Percentiles rank a stretch among this genome's conserved stretches.
phyloP scores from a whole-genome alignment of 148 eudicot species.

The Vaccinium vitisidaea region DNA sequence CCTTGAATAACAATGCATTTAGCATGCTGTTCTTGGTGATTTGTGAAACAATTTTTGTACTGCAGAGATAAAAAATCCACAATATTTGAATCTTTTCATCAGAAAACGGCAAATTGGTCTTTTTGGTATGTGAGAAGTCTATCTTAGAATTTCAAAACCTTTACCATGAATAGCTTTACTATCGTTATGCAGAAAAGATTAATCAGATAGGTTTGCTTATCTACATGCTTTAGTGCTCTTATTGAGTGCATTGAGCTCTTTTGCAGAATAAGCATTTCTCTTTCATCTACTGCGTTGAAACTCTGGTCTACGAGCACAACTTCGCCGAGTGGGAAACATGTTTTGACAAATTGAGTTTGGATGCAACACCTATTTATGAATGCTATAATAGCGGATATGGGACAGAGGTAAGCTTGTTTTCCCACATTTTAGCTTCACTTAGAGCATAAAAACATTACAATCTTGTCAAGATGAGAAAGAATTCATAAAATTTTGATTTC shows the following conservation, averaged over 20 bases:
- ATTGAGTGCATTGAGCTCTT: conserved; percentile 6
- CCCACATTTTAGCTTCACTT: not conserved
- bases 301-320: conserved; percentile 36
- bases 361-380: conserved; percentile 40
- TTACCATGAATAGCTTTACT: not conserved
- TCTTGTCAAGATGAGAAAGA: not conserved
- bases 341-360: conserved; percentile 46
- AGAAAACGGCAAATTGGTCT: not conserved
- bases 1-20: not conserved
- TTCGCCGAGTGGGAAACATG: conserved; percentile 66
- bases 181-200: not conserved
- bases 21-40: conserved; percentile 4
- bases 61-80: not conserved
- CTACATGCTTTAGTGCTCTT: too few species aligned
- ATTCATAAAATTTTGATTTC: not conserved
- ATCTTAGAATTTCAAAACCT: not conserved
- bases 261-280: conserved; percentile 65
- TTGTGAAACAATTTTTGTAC: not conserved
- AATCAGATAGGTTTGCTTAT: not conserved
- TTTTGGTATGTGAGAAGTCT: not conserved
- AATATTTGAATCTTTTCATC: not conserved
- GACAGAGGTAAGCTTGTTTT: conserved; percentile 41
- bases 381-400: conserved; percentile 55
- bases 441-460: not conserved
- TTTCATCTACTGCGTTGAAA: conserved; percentile 71